Percentiles rank a stretch among this genome's conserved stretches.
phyloP scores from a whole-genome alignment of 2,329 filamentous ascomycete genomes.

The Microascus cirrosus region DNA sequence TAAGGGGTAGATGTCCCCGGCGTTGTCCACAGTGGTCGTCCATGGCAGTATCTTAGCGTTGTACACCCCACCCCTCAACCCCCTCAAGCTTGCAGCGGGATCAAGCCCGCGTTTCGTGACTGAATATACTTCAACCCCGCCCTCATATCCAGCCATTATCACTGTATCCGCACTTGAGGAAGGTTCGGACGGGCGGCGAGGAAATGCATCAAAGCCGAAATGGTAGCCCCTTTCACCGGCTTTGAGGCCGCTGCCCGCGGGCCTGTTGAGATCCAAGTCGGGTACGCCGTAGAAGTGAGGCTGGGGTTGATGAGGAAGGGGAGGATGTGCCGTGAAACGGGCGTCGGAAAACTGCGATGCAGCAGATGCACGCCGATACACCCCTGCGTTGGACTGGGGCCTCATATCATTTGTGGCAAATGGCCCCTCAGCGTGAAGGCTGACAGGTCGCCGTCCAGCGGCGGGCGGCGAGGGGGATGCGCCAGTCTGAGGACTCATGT shows the following conservation, averaged over 20 bases:
- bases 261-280: conserved; percentile 61
- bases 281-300: conserved; percentile 67
- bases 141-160: conserved; percentile 68
- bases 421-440: conserved; percentile 38
- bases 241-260: conserved; percentile 40
- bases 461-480: conserved; percentile 25
- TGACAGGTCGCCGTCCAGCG: conserved; percentile 32
- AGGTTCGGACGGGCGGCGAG: conserved; percentile 23
- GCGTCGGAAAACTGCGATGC: conserved; percentile 38
- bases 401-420: conserved; percentile 1
- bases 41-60: conserved; percentile 75
- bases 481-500: conserved; percentile 29
- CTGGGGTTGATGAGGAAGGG: conserved; percentile 64
- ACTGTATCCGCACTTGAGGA: conserved; percentile 46
- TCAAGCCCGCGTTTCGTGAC: conserved; percentile 64
- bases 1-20: conserved; percentile 52
- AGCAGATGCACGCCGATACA: conserved; percentile 33
- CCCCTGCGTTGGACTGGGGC: conserved; percentile 15
- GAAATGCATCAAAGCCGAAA: conserved; percentile 69
- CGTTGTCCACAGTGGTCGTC: conserved; percentile 33
- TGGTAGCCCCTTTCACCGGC: conserved; percentile 63
- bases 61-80: conserved; percentile 67
- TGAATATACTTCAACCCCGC: conserved; percentile 64
- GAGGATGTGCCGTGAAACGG: conserved; percentile 41
- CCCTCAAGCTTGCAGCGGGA: conserved; percentile 58